Evolutionary conservation across 345 rosid species (phyloP).

Genomic region (Ceriops zippeliana): DNA sequence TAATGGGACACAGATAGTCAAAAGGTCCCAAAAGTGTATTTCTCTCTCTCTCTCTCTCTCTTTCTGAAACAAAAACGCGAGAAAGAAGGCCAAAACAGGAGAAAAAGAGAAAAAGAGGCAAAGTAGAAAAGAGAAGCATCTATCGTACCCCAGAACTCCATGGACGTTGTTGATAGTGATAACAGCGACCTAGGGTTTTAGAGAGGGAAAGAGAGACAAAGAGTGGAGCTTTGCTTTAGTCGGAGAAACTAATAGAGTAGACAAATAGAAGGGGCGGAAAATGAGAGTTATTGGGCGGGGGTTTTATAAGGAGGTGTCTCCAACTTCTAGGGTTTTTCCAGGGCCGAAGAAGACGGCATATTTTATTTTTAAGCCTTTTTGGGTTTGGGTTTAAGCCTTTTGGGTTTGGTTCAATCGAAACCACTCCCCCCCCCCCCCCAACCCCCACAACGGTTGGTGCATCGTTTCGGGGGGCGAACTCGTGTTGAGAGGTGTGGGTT

Average conservation of each 20-base stretch:
- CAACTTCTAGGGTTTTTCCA: constrained; percentile 1
- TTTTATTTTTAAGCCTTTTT: background rate
- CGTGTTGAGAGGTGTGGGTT: no score
- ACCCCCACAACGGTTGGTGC: no score
- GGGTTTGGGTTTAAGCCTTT: background rate
- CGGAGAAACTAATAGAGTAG: background rate
- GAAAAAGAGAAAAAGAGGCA: no score
- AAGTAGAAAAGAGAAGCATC: background rate
- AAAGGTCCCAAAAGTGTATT: no score
- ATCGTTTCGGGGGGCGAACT: no score
- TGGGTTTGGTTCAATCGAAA: background rate
- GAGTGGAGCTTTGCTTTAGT: background rate
- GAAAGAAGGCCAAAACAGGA: no score
- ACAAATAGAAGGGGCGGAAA: background rate
- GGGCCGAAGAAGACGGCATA: background rate
- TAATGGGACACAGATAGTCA: no score
- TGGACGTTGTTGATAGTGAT: background rate
- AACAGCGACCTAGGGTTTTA: no score
- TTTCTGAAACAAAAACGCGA: no score
- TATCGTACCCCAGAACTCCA: constrained; percentile 29
- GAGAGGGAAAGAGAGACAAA: background rate
- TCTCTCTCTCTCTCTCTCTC: no score
- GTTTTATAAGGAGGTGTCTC: constrained; percentile 21
- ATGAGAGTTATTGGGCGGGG: background rate
- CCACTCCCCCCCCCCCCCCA: no score